Evolutionary conservation across 805 yeast genomes (phyloP).

Genomic region (Candida sphagnicola): DNA sequence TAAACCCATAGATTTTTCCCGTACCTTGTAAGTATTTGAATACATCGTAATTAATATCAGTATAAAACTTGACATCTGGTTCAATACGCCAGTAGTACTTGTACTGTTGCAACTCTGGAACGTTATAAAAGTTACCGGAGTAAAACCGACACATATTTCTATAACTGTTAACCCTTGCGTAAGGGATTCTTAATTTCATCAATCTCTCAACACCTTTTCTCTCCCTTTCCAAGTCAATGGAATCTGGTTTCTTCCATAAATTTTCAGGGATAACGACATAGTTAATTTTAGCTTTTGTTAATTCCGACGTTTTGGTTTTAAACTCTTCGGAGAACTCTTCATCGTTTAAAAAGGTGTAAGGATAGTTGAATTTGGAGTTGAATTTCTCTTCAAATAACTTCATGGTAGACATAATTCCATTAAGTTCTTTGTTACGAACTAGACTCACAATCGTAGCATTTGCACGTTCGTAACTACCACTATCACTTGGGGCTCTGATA

Average conservation of each 20-base stretch:
- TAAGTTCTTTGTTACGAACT: conserved; percentile 64
- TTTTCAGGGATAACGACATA: conserved; percentile 77
- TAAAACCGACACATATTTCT: conserved; percentile 93
- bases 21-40: conserved; percentile 75
- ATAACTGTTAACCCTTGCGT: conserved; percentile 72
- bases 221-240: conserved; percentile 77
- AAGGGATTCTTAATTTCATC: conserved; percentile 56
- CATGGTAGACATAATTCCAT: conserved; percentile 49
- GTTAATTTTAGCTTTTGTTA: conserved; percentile 72
- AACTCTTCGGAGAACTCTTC: conserved; percentile 81
- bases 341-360: conserved; percentile 94
- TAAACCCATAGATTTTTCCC: conserved; percentile 81
- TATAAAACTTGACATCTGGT: conserved; percentile 74
- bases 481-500: conserved; percentile 5
- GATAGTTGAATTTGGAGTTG: conserved; percentile 75
- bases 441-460: conserved; percentile 74
- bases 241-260: conserved; percentile 86
- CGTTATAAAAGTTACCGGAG: conserved; percentile 85
- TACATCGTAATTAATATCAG: conserved; percentile 86
- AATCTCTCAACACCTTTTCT: conserved; percentile 55
- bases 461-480: conserved; percentile 37
- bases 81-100: conserved; percentile 96
- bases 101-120: conserved; percentile 65
- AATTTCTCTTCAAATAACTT: conserved; percentile 60
- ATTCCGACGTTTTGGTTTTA: conserved; percentile 56